These are phyloP conservation scores for Periconia digitata DNA, from an alignment of 2,329 filamentous ascomycete genomes.

Conservation along the genomic window DNA sequence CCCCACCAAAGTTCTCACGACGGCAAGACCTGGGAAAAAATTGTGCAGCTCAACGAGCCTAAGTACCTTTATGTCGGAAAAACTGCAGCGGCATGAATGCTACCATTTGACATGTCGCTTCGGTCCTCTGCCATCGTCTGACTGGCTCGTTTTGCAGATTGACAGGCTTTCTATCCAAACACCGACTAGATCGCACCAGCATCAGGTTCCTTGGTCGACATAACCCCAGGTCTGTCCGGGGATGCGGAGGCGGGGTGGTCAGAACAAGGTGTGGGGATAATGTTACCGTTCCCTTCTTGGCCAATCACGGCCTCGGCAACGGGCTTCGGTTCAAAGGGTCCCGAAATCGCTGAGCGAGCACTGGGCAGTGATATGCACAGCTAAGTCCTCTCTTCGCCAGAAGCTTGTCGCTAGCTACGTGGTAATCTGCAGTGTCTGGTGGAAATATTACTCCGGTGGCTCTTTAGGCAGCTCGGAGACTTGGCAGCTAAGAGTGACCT, in stretches of 20 bases:
- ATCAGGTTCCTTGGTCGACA: not conserved
- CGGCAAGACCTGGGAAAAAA: not conserved
- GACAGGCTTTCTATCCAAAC: not conserved
- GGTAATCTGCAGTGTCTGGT: conserved; percentile 1
- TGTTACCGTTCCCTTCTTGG: conserved; percentile 22
- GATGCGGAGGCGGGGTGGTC: conserved; percentile 6
- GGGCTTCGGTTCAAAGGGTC: conserved; percentile 1
- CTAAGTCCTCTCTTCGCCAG: not conserved
- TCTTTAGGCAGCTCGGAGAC: not conserved
- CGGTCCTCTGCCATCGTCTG: not conserved
- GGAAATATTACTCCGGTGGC: conserved; percentile 10
- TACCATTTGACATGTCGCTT: not conserved
- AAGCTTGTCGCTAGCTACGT: not conserved
- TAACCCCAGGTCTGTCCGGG: not conserved
- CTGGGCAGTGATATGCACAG: not conserved
- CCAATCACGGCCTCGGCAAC: conserved; percentile 12
- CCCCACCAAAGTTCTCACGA: not conserved
- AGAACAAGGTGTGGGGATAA: conserved; percentile 22
- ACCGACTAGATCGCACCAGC: not conserved
- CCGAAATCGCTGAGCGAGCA: not conserved
- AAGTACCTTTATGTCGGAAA: not conserved
- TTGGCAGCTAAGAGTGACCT: not conserved
- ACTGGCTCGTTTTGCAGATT: not conserved
- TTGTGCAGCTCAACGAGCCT: not conserved
- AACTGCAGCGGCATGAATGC: not conserved